phyloP scores from a whole-genome alignment of 805 yeast species.

The Candida khao-thaluensis region DNA sequence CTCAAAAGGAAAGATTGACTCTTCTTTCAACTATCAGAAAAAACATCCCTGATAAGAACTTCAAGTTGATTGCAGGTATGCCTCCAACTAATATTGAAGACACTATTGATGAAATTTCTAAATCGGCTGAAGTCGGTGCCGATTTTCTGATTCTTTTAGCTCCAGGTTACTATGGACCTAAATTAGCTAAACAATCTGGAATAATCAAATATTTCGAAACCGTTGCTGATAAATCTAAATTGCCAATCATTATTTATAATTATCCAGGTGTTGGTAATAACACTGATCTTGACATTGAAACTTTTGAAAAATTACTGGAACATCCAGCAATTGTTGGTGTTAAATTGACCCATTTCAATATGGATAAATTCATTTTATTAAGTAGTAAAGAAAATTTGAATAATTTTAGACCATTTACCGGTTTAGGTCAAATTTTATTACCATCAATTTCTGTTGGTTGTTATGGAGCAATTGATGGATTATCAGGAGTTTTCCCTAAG shows the following conservation, averaged over 20 bases:
- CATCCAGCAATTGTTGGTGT: conserved; percentile 37
- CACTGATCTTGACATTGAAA: conserved; percentile 23
- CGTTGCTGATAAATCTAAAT: conserved; percentile 29
- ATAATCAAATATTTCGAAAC: conserved; percentile 27
- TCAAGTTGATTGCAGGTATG: conserved; percentile 34
- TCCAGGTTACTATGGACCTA: conserved; percentile 37
- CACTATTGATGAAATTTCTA: conserved; percentile 24
- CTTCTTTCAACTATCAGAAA: conserved; percentile 23
- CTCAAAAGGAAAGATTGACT: conserved; percentile 26
- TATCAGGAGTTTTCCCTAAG: conserved; percentile 25
- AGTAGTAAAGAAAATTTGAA: conserved; percentile 15
- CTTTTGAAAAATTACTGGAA: conserved; percentile 23
- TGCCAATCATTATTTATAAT: conserved; percentile 39
- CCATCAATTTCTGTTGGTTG: conserved; percentile 24
- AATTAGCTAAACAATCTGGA: conserved; percentile 30
- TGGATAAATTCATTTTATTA: conserved; percentile 21
- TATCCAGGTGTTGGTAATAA: conserved; percentile 39
- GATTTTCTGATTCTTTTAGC: conserved; percentile 30
- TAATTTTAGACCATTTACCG: conserved; percentile 24
- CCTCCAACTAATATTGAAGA: conserved; percentile 26
- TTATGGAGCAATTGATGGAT: conserved; percentile 25
- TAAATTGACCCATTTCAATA: conserved; percentile 26
- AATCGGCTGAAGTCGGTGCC: conserved; percentile 30
- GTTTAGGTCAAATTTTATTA: conserved; percentile 24
- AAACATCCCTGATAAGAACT: conserved; percentile 29